These are phyloP conservation scores for Pyrenophora tritici-repentis DNA, from an alignment of 2,329 filamentous ascomycete species.

Conservation along the genomic window DNA sequence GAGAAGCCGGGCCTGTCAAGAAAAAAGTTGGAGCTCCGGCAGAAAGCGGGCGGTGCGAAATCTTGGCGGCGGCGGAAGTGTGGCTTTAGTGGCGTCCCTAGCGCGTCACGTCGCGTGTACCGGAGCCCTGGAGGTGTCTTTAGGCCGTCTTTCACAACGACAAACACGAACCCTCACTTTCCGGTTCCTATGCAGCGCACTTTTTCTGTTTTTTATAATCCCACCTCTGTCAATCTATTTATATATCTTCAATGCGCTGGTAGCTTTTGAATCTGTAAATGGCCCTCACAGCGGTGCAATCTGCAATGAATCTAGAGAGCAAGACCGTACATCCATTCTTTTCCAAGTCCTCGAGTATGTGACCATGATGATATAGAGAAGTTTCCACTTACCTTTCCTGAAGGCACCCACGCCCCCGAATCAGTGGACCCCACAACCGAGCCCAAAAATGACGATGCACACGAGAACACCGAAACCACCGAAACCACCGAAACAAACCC, in stretches of 20 bases:
- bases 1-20: slow-evolving; percentile 17
- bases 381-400: slow-evolving; percentile 2
- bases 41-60: slow-evolving; percentile 24
- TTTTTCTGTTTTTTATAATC: background rate
- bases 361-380: no score
- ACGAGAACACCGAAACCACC: slow-evolving; percentile 27
- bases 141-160: slow-evolving; percentile 1
- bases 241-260: slow-evolving; percentile 17
- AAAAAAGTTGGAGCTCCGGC: slow-evolving; percentile 33
- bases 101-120: slow-evolving; percentile 20
- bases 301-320: slow-evolving; percentile 46
- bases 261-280: slow-evolving; percentile 34
- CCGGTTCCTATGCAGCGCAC: slow-evolving; percentile 3
- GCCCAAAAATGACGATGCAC: slow-evolving; percentile 13
- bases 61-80: slow-evolving; percentile 21
- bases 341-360: slow-evolving; percentile 36
- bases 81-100: slow-evolving; percentile 11
- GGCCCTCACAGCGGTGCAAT: slow-evolving; percentile 44
- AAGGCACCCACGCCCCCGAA: slow-evolving; percentile 23
- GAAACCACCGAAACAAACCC: slow-evolving; percentile 18
- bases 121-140: slow-evolving; percentile 4
- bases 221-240: background rate
- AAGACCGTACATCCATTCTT: slow-evolving; percentile 49
- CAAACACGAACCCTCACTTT: slow-evolving; percentile 6
- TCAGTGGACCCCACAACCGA: slow-evolving; percentile 8